Base-by-base conservation (phyloP, 768 basidiomycete species). In the Lactifluus hygrophoroides region DNA sequence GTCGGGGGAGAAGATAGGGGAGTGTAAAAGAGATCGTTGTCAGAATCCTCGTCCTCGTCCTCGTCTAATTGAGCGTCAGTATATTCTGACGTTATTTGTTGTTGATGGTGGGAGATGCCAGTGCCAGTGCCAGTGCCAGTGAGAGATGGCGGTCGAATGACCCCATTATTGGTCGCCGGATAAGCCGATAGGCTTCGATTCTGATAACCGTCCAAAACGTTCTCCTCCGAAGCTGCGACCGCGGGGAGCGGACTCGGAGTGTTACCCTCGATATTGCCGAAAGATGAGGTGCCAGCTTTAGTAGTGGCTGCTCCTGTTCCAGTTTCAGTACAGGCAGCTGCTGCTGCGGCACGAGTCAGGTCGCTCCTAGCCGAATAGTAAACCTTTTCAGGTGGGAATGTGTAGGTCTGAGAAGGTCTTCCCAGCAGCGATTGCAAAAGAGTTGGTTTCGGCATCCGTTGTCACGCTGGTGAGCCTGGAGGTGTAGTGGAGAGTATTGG, bases 1-100 rank as follows among this genome's bases (percentile, higher is more conserved):
- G 56, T 54, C 19, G 59, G 60, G 43, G 64, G 60, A 8, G 65
- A 66, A 30, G 65, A 51, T 44, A 58, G 54, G 27, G 66, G 57
- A 30, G 64, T 65, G 23, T 54, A 55, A 56, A 67, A 65, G 2
- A 51, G 13, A 42, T 63, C 51, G 17, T 49, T 17, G 16, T 28
- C 37, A 2, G 17, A 19, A 5, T n/a, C n/a, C n/a, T n/a, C n/a
- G n/a, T n/a, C n/a, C n/a, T 57, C 38, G 28, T 51, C 44, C 13
- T 42, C 43, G 30, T 54, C 62, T 9, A 38, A 40, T 30, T 54
- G 58, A 5, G 28, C 34, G 21, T 57, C 37, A 51, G 47, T 69
- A 21, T 51, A 38, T 30, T 14, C 25, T 45, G 50, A 46, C 34
- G 50, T 45, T 51, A 51, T 46, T 19, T 40, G 51, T 19, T 35